These are phyloP conservation scores for Sugiyamaella chiloensis DNA, from an alignment of 805 yeast species.

Conservation along the genomic window DNA sequence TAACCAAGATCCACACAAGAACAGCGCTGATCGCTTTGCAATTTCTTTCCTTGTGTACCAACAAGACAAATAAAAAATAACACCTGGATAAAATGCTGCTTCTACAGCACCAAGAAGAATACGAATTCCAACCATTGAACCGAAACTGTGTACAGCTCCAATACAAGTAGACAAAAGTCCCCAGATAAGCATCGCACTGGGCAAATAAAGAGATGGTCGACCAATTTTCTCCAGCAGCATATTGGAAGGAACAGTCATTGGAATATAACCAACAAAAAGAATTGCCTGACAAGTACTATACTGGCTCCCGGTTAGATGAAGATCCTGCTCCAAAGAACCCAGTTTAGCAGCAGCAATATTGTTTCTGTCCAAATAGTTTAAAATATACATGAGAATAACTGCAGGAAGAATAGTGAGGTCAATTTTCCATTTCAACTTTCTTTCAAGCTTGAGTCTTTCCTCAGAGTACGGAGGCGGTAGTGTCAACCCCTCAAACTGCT, in stretches of 20 bases:
- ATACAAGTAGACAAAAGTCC: conserved; percentile 48
- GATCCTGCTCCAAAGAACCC: conserved; percentile 33
- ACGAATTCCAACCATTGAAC: conserved; percentile 44
- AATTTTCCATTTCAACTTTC: conserved; percentile 43
- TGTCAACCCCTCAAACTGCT: conserved; percentile 20
- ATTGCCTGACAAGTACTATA: conserved; percentile 42
- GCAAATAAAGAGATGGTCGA: conserved; percentile 48
- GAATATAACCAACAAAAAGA: conserved; percentile 40
- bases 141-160: conserved; percentile 44
- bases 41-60: conserved; percentile 54
- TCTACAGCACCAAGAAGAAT: conserved; percentile 48
- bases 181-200: conserved; percentile 48
- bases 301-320: conserved; percentile 38
- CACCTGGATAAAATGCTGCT: conserved; percentile 48
- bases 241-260: conserved; percentile 32
- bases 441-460: conserved; percentile 44
- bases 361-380: conserved; percentile 35
- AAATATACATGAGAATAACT: conserved; percentile 31
- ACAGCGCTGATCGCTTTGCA: conserved; percentile 47
- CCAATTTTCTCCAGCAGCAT: conserved; percentile 30
- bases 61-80: conserved; percentile 48
- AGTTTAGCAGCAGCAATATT: conserved; percentile 37
- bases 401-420: conserved; percentile 41
- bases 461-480: conserved; percentile 31
- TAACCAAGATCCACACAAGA: conserved; percentile 47